Conservation (phyloP, 2,329 filamentous ascomycete genomes). For the Cladosporium oxysporum region DNA sequence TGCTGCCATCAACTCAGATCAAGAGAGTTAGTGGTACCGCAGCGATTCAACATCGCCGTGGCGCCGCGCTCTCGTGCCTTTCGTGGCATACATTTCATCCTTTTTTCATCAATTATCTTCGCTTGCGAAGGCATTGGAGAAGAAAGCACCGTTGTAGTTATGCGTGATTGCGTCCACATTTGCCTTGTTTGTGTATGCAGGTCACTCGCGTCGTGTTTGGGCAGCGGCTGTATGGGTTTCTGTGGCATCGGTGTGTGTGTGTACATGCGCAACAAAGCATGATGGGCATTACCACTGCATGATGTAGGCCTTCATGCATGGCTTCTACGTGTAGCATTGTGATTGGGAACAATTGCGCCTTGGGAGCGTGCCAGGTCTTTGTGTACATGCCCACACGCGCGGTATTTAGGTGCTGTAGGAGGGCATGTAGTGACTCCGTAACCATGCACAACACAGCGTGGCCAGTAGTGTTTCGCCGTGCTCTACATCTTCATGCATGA, state of each 20-base stretch:
- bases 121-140: conserved; percentile 10
- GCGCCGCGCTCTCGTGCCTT: not conserved
- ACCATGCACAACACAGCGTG: not conserved
- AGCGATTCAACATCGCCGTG: not conserved
- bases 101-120: conserved; percentile 1
- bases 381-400: not conserved
- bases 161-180: not conserved
- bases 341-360: not conserved
- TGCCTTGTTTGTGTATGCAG: not conserved
- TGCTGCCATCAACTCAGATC: not conserved
- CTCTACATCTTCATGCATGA: not conserved
- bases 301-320: not conserved
- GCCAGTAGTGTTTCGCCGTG: not conserved
- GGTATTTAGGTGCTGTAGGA: not conserved
- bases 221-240: not conserved
- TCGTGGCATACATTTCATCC: not conserved
- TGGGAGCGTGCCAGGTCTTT: not conserved
- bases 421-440: not conserved
- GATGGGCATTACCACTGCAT: not conserved
- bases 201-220: not conserved
- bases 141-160: not conserved
- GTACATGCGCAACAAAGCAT: not conserved
- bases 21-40: not conserved
- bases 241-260: not conserved
- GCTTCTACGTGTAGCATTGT: not conserved